These are phyloP conservation scores for Thuja plicata DNA, from an alignment of 83 land plant genomes.

Conservation along the genomic window DNA sequence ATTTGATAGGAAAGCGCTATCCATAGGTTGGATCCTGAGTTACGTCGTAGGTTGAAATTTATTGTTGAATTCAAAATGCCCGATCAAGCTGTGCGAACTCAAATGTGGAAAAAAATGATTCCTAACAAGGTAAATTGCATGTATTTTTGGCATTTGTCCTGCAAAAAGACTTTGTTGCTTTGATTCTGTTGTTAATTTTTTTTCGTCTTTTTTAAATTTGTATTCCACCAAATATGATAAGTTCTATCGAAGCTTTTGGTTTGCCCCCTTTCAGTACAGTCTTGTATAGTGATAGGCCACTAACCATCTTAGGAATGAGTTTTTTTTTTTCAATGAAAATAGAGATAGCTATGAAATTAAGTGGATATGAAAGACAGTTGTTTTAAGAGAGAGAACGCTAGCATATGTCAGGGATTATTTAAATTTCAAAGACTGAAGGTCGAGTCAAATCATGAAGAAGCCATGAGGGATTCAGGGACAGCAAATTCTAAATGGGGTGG, in stretches of 20 bases:
- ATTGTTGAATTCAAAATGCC: conserved; percentile 39
- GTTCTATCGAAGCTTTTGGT: not conserved
- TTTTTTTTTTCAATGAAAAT: not conserved
- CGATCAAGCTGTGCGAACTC: conserved; percentile 25
- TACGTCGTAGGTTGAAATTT: conserved; percentile 27
- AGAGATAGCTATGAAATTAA: not conserved
- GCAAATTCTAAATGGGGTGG: not conserved
- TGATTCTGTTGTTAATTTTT: not conserved
- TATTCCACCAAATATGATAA: not conserved
- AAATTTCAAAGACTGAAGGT: not conserved
- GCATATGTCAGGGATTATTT: not conserved
- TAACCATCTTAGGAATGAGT: not conserved
- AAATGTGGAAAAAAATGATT: conserved; percentile 38
- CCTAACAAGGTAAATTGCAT: conserved; percentile 23
- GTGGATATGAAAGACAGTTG: not conserved
- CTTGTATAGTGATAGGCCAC: not conserved
- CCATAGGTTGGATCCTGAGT: conserved; percentile 31
- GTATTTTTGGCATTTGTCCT: not conserved
- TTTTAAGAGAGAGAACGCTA: not conserved
- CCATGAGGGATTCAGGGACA: not conserved
- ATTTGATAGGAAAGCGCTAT: conserved; percentile 22
- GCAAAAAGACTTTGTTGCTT: not conserved
- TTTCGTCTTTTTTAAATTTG: not conserved
- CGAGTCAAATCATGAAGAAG: not conserved
- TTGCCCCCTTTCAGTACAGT: not conserved